Evolutionary conservation across 2,329 filamentous ascomycete genomes (phyloP), one percentile per base, ranked within the genome.

Genomic region (Aureobasidium subglaciale): DNA sequence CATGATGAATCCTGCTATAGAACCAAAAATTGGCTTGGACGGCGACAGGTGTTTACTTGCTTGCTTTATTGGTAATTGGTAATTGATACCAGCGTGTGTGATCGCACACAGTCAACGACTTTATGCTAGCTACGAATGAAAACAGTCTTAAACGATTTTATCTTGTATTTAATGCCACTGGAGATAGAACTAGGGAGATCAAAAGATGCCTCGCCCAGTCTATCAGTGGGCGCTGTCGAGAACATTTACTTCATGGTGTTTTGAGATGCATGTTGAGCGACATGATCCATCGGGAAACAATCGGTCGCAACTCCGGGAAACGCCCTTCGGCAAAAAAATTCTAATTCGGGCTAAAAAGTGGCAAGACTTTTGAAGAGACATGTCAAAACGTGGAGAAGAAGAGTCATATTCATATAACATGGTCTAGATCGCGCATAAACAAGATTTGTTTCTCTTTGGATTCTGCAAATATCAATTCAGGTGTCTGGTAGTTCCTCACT

Each of bases 71-170:
- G 25, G 42, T 43, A n/a, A n/a, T 5, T 43, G 27, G 27, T 46
- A 13, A 54, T 43, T 54, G 50, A 43, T 54, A 54, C 37, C 50
- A 54, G 50, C 50, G 29, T 35, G 27, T 54, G 20, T 42, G 34
- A 24, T 25, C 18, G 50, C 29, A 38, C 50, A 42, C 37, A 9
- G 16, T 54, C 50, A 27, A 54, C 50, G 50, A 54, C 50, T 38
- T 54, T 35, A 54, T 53, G 49, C 37, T 32, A 42, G 49, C 37
- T 32, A 42, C 43, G 50, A 54, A 54, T 54, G 38, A 54, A 53
- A 53, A 25, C 32, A 35, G 35, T 53, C 27, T 53, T 52, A n/a
- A 40, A 40, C 15, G 38, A 25, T 38, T n/a, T 15, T 16, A 30
- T 49, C n/a, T n/a, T n/a, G n/a, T n/a, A n/a, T n/a, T n/a, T n/a